phyloP scores from a whole-genome alignment of 805 yeast species.

The Starmerella apis region DNA sequence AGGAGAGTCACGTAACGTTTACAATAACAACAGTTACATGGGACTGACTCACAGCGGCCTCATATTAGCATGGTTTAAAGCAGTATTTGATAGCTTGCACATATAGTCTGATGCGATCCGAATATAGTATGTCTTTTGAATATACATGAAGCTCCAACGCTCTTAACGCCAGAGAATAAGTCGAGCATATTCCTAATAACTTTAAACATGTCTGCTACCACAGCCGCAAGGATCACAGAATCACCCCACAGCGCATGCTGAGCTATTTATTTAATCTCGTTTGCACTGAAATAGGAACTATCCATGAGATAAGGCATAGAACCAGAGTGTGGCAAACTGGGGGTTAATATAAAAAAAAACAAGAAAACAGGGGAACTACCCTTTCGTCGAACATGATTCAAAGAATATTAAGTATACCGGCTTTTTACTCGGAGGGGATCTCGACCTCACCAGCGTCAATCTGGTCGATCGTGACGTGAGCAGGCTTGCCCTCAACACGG shows the following conservation, averaged over 20 bases:
- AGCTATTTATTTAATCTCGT: constrained; percentile 10
- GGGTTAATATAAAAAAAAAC: neutral
- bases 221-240: constrained; percentile 1
- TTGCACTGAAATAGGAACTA: constrained; percentile 14
- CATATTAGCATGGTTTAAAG: too few relatives aligned
- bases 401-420: constrained; percentile 4
- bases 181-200: too few relatives aligned
- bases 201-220: constrained; percentile 3
- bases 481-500: constrained; percentile 98
- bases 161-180: too few relatives aligned
- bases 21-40: too few relatives aligned
- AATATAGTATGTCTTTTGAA: too few relatives aligned
- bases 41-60: too few relatives aligned
- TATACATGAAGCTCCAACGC: too few relatives aligned
- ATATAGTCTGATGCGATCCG: too few relatives aligned
- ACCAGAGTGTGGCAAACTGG: constrained; percentile 90
- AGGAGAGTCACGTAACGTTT: too few relatives aligned
- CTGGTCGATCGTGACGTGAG: constrained; percentile 97
- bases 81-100: too few relatives aligned
- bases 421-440: constrained; percentile 32
- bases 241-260: constrained; percentile 4
- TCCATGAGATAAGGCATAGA: constrained; percentile 31
- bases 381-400: constrained; percentile 9
- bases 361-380: neutral
- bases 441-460: constrained; percentile 98